phyloP scores from a whole-genome alignment of 1,139 yeast genomes.

The Meyerozyma guilliermondii region DNA sequence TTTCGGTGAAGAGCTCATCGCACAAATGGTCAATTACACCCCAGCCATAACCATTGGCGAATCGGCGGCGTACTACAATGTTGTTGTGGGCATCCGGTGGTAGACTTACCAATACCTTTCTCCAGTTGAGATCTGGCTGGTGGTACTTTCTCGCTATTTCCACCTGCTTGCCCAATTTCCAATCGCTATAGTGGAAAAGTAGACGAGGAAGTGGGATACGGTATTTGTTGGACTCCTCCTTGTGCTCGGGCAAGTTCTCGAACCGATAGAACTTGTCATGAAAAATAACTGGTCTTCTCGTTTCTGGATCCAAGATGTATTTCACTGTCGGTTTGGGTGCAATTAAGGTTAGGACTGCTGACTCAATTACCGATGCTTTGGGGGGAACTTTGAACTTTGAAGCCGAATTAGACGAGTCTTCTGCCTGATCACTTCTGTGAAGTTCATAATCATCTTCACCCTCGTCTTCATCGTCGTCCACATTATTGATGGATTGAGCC shows the following conservation, averaged over 20 bases:
- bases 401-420: not conserved
- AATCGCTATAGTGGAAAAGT: slow-evolving; percentile 16
- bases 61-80: slow-evolving; percentile 22
- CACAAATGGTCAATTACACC: slow-evolving; percentile 23
- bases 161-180: slow-evolving; percentile 22
- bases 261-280: slow-evolving; percentile 78
- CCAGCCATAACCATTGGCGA: slow-evolving; percentile 27
- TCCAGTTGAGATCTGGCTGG: slow-evolving; percentile 18
- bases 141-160: slow-evolving; percentile 23
- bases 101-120: slow-evolving; percentile 20
- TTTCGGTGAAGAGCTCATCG: slow-evolving; percentile 11
- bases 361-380: slow-evolving; percentile 40
- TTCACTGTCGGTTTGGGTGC: slow-evolving; percentile 38
- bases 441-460: not conserved
- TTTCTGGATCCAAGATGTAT: slow-evolving; percentile 30
- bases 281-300: slow-evolving; percentile 55
- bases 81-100: slow-evolving; percentile 27
- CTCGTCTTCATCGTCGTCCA: not conserved
- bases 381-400: slow-evolving; percentile 31
- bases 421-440: not conserved
- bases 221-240: not conserved
- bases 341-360: slow-evolving; percentile 37
- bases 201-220: slow-evolving; percentile 3
- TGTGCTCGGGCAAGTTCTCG: slow-evolving; percentile 48
- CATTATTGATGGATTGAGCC: not conserved